Base-by-base conservation (phyloP, 2,329 filamentous ascomycete genomes). In the Nemania sp. region DNA sequence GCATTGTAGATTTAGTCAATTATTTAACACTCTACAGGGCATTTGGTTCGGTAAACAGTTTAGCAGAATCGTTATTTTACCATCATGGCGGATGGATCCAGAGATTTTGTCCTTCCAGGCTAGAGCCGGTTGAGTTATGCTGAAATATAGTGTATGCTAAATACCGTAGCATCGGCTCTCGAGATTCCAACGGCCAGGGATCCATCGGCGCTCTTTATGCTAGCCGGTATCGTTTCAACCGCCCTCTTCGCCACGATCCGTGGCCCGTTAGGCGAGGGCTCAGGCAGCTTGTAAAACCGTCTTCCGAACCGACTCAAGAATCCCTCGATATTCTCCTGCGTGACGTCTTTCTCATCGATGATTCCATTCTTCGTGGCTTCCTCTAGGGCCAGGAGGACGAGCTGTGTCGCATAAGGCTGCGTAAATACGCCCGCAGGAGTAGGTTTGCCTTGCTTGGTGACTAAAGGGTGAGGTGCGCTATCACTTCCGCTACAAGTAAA, bases 371-470 rank as follows among this genome's bases (percentile, higher is more conserved):
- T 74, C 3, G 87, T 74, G 4, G 79, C 88, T 62, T 83, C 80
- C 69, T 88, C 81, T 34, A 91, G 72, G 0, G 77, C 80, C 61
- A 80, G 75, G 20, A 91, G 73, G 41, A 90, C 85, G 42, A 86
- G 78, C 49, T 84, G 83, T 22, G 59, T 61, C 26, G 58, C 63
- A 28, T 54, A 66, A 3, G 61, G 86, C 73, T 93, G 89, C 1
- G 89, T 92, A 69, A 91, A 93, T 37, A 92, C 88, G 4, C 89
- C 89, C 0, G 89, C 89, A 0, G 86, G 86, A 15, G 85, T 56
- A 20, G 54, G 45, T 11, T 61, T 62, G 23, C 64, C 63, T 47
- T 61, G 78, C 73, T 90, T 90, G 55, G 80, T 79, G n/a, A 69
- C 66, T 3, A 82, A 72, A 9, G 80, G 79, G 66, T 90, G 86